Evolutionary conservation across 495 filamentous ascomycete genomes (phyloP).

Genomic region (Neurospora sublineolata): DNA sequence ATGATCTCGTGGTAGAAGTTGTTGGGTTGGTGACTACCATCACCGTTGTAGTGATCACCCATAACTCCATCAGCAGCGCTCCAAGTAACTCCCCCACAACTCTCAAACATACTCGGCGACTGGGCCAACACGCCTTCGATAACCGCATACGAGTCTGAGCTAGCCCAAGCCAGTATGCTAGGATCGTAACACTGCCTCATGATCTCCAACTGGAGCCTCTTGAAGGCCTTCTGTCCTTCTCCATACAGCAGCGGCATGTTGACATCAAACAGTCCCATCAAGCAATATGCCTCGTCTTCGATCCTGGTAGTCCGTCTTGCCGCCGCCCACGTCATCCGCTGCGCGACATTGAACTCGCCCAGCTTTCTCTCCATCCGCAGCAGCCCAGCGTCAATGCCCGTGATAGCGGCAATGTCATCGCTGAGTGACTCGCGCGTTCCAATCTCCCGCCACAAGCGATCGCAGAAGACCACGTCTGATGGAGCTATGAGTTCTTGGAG

Average conservation of each 20-base stretch:
- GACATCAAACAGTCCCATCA: conserved; percentile 14
- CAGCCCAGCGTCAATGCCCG: conserved; percentile 15
- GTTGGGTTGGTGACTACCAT: not conserved
- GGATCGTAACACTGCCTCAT: conserved; percentile 6
- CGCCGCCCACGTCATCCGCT: conserved; percentile 13
- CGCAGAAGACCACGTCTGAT: conserved; percentile 18
- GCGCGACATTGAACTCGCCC: conserved; percentile 2
- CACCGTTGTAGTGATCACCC: not conserved
- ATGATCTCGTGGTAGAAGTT: conserved; percentile 4
- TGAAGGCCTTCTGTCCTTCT: conserved; percentile 11
- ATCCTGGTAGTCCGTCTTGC: conserved; percentile 11
- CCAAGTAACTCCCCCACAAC: conserved; percentile 3
- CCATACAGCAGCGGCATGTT: conserved; percentile 17
- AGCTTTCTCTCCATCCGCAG: not conserved
- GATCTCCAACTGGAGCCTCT: conserved; percentile 13
- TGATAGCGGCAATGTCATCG: conserved; percentile 8
- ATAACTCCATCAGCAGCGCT: not conserved
- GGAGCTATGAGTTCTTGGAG: conserved; percentile 32
- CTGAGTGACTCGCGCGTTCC: conserved; percentile 11
- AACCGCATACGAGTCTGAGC: conserved; percentile 1
- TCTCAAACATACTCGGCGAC: conserved; percentile 6
- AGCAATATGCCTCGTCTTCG: conserved; percentile 16
- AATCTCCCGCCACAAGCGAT: conserved; percentile 15
- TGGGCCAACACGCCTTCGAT: conserved; percentile 4
- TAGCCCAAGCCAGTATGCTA: conserved; percentile 10